These are phyloP conservation scores for Alternaria alternata DNA, from an alignment of 2,329 filamentous ascomycete species.

Conservation along the genomic window DNA sequence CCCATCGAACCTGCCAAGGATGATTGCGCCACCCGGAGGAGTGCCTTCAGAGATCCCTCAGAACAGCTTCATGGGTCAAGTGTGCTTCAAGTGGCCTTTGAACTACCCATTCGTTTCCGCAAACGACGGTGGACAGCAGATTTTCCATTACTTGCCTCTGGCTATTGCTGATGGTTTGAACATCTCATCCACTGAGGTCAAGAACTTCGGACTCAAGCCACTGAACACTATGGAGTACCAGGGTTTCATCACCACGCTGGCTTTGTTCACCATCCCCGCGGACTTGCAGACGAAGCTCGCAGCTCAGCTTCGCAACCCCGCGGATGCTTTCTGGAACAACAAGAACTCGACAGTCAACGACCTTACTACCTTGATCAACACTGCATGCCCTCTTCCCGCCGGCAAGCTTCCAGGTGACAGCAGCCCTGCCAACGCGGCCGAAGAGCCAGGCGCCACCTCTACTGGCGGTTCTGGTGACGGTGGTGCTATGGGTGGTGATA, in stretches of 20 bases:
- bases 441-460: slow-evolving; percentile 48
- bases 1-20: slow-evolving; percentile 73
- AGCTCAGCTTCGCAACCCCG: slow-evolving; percentile 74
- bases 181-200: slow-evolving; percentile 60
- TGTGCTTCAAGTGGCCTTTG: slow-evolving; percentile 81
- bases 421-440: slow-evolving; percentile 50
- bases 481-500: slow-evolving; percentile 60
- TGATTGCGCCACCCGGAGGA: slow-evolving; percentile 75
- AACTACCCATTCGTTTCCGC: slow-evolving; percentile 85
- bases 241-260: slow-evolving; percentile 83
- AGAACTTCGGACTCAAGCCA: slow-evolving; percentile 76
- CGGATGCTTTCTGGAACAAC: slow-evolving; percentile 78
- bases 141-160: slow-evolving; percentile 79
- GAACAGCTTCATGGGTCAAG: slow-evolving; percentile 77
- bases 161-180: slow-evolving; percentile 73
- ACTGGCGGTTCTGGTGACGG: slow-evolving; percentile 53
- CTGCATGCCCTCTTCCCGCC: slow-evolving; percentile 74
- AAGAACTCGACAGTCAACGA: slow-evolving; percentile 70
- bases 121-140: slow-evolving; percentile 78
- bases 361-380: slow-evolving; percentile 83
- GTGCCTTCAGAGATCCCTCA: slow-evolving; percentile 62
- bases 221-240: slow-evolving; percentile 74
- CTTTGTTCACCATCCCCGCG: slow-evolving; percentile 59
- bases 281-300: slow-evolving; percentile 65
- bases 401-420: slow-evolving; percentile 52